Base-by-base conservation (phyloP, 225 moss, liverwort and hornwort species). In the Polytrichum commune region DNA sequence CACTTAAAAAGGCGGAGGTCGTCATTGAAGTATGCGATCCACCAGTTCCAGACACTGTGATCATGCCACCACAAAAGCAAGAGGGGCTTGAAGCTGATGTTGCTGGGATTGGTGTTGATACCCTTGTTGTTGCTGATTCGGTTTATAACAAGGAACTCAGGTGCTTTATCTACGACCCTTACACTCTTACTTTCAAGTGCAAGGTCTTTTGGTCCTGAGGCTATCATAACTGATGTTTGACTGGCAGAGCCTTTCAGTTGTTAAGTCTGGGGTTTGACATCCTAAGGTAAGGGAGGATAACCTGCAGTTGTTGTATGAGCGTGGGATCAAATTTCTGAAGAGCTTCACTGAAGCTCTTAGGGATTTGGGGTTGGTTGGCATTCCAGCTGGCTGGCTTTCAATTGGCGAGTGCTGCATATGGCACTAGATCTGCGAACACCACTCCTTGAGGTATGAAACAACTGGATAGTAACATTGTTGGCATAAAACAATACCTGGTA, bases 141-240 rank as follows among this genome's bases (percentile, higher is more conserved):
- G 82, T 84, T 62, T 88, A 88, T 29, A 88, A 88, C 38, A 84
- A 88, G 79, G 87, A 88, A 62, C 79, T 88, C 2, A 84, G 84
- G 84, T 82, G 67, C 53, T 62, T 69, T 26, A 19, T 60, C 30
- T 16, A 46, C 10, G 46, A 46, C 4, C 46, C 46, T 46, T 13
- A 46, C 46, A 46, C 46, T 13, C 38, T 46, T 46, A 46, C 46
- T 46, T 46, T 46, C 46, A 16, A 46, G 16, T 46, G 46, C 4
- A 46, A 3, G 16, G 13, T 46, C 13, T 46, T 38, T 9, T 35
- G 35, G 35, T 35, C 35, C 9, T 9, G 35, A 35, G 13, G 13
- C 46, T 13, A 46, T 16, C 46, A 13, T 46, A 13, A 4, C 46
- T 9, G 35, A 35, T 35, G 35, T 9, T 35, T 33, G 9, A 35